These are phyloP conservation scores for Candida arabinofermentans DNA, from an alignment of 805 yeast genomes.

Conservation along the genomic window DNA sequence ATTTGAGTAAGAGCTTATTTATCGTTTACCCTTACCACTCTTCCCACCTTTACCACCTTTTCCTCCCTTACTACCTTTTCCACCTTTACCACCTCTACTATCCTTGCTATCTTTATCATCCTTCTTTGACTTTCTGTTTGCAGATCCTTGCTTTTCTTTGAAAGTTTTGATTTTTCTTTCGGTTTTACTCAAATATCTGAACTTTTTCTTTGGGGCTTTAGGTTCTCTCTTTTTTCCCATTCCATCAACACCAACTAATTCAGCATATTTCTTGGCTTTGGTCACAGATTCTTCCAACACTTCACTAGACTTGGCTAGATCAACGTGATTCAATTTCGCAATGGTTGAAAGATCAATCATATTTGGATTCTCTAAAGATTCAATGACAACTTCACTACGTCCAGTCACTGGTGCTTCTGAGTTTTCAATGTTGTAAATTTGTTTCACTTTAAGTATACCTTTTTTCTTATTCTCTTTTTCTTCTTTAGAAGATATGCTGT, in stretches of 20 bases:
- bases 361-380: conserved; percentile 47
- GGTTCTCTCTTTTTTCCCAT: conserved; percentile 12
- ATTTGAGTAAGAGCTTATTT: no score
- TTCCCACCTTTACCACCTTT: no score
- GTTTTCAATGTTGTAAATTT: conserved; percentile 35
- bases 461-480: conserved; percentile 10
- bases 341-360: conserved; percentile 32
- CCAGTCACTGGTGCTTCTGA: conserved; percentile 39
- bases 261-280: conserved; percentile 82
- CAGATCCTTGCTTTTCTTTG: conserved; percentile 39
- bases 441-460: conserved; percentile 46
- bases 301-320: conserved; percentile 61
- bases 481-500: conserved; percentile 4
- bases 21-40: no score
- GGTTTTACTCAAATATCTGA: conserved; percentile 77
- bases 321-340: conserved; percentile 68
- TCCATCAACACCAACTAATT: conserved; percentile 51
- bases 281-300: conserved; percentile 70
- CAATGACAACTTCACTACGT: conserved; percentile 51
- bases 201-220: conserved; percentile 65
- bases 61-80: no score
- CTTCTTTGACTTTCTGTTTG: conserved; percentile 19
- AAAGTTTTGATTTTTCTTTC: conserved; percentile 60
- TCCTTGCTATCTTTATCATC: conserved; percentile 20
- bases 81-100: no score